These are phyloP conservation scores for Herpetomonas tarakana DNA, from an alignment of 208 protist species.

Conservation along the genomic window DNA sequence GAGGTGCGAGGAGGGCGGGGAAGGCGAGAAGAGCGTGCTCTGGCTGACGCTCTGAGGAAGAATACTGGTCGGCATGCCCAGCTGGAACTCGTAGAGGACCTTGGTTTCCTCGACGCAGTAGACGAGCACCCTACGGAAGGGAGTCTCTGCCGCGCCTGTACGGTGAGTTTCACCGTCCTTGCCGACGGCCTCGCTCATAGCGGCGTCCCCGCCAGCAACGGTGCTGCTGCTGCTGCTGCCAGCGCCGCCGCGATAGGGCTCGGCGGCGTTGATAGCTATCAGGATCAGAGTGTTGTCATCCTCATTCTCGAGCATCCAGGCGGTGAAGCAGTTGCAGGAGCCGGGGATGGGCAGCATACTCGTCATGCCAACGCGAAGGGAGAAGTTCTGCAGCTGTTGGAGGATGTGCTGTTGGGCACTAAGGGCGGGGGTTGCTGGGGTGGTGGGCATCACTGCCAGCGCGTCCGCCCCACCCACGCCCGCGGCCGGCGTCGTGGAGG, in stretches of 20 bases:
- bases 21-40: too few species aligned
- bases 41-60: too few species aligned
- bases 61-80: background rate
- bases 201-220: background rate
- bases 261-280: background rate
- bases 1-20: too few species aligned
- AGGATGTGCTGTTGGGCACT: background rate
- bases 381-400: background rate
- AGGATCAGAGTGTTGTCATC: background rate
- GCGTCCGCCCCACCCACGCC: background rate
- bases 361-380: background rate
- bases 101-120: background rate
- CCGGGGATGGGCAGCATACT: background rate
- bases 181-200: background rate
- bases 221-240: background rate
- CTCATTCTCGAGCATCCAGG: background rate
- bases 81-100: background rate
- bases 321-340: background rate
- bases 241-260: background rate
- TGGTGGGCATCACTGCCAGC: background rate
- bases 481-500: background rate
- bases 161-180: too few species aligned
- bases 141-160: too few species aligned
- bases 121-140: background rate
- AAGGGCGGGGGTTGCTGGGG: background rate